Conservation (phyloP, 768 basidiomycete genomes). For the Pleurotus tuoliensis region DNA sequence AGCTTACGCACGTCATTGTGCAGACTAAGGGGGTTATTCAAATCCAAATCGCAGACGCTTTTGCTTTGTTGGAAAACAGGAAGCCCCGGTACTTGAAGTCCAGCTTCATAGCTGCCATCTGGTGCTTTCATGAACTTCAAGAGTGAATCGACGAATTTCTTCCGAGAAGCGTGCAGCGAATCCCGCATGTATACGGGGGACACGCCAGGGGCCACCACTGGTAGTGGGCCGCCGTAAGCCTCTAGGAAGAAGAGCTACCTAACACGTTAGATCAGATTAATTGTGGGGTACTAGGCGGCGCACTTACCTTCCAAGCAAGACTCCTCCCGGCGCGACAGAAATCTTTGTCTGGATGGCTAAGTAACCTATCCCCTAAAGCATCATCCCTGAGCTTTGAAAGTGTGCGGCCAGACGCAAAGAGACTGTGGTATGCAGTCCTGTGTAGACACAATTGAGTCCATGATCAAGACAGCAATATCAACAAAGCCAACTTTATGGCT, state of each 20-base stretch:
- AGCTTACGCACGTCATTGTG: conserved; percentile 57
- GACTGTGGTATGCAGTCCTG: conserved; percentile 38
- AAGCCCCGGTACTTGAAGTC: conserved; percentile 39
- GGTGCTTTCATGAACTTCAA: conserved; percentile 76
- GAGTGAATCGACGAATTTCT: conserved; percentile 53
- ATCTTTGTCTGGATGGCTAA: conserved; percentile 34
- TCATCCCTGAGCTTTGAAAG: conserved; percentile 67
- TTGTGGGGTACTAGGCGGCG: background rate
- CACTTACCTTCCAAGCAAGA: conserved; percentile 77
- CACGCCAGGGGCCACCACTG: conserved; percentile 37
- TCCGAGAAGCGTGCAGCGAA: conserved; percentile 47
- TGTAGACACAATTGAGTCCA: conserved; percentile 1
- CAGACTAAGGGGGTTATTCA: conserved; percentile 79
- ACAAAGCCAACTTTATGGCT: conserved; percentile 1
- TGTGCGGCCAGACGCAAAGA: conserved; percentile 50
- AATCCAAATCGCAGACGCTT: conserved; percentile 47
- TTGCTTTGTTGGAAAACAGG: conserved; percentile 28
- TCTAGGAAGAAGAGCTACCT: conserved; percentile 7
- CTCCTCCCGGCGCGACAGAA: conserved; percentile 69
- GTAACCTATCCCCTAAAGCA: conserved; percentile 57
- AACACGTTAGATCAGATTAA: conserved; percentile 2
- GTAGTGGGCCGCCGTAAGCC: conserved; percentile 48
- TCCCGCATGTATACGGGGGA: conserved; percentile 31
- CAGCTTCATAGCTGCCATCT: conserved; percentile 79
- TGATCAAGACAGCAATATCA: background rate